Percentiles rank a stretch among this genome's conserved stretches.
Evolutionary conservation across 345 rosid species (phyloP).

Genomic region (Microcos paniculata): DNA sequence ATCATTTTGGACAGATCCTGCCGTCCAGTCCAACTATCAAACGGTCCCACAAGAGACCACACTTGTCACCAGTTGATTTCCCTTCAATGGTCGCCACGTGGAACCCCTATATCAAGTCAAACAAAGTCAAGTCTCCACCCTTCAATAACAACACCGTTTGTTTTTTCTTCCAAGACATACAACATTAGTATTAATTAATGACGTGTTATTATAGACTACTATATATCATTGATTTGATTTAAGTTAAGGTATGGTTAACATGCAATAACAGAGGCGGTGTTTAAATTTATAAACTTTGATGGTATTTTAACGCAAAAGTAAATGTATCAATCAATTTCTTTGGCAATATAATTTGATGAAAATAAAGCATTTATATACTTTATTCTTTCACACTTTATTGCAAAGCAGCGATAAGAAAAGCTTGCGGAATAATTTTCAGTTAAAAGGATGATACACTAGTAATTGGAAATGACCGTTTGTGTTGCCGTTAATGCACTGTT

Average conservation of each 20-base stretch:
- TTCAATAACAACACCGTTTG: not conserved
- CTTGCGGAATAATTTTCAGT: not conserved
- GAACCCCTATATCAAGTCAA: not conserved
- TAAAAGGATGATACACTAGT: not conserved
- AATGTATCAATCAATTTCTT: too few relatives aligned
- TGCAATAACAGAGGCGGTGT: too few relatives aligned
- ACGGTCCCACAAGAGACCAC: slow-evolving; percentile 6
- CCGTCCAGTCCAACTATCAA: slow-evolving; percentile 9
- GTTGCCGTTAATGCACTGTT: slow-evolving; percentile 2
- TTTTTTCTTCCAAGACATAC: too few relatives aligned
- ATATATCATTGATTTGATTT: too few relatives aligned
- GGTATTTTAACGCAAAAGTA: too few relatives aligned
- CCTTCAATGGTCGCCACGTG: slow-evolving; percentile 1
- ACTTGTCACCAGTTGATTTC: not conserved
- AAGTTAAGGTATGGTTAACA: too few relatives aligned
- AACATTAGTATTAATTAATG: too few relatives aligned
- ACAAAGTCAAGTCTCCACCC: not conserved
- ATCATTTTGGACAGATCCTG: slow-evolving; percentile 17
- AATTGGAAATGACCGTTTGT: not conserved
- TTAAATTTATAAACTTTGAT: too few relatives aligned
- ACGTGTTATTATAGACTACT: too few relatives aligned
- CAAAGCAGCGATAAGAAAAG: not conserved
- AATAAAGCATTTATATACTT: not conserved
- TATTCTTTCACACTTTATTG: not conserved
- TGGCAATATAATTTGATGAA: not conserved